Percentiles rank a stretch among this genome's conserved stretches.
Evolutionary conservation across 371 early-diverging fungal species (phyloP).

Genomic region (Actinomortierella wolfii): DNA sequence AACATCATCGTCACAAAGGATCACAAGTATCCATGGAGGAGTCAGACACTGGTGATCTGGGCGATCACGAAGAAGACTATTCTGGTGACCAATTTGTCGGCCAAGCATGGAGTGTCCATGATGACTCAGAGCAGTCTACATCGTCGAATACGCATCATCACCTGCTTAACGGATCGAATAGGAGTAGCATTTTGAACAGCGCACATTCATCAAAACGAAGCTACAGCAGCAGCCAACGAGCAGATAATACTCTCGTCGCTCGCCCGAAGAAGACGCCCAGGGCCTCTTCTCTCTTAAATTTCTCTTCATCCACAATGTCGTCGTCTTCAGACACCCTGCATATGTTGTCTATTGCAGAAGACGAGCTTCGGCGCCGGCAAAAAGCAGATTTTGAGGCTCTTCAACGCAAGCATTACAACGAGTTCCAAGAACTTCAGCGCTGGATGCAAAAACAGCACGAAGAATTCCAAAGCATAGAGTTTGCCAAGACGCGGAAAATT

Average conservation of each 20-base stretch:
- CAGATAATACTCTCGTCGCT: too few relatives aligned
- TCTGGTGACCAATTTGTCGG: conserved; percentile 25
- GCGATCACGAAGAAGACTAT: not conserved
- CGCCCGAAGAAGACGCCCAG: too few relatives aligned
- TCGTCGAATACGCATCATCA: too few relatives aligned
- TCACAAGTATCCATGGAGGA: not conserved
- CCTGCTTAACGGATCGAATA: too few relatives aligned
- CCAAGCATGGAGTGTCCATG: conserved; percentile 40
- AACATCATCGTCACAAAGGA: not conserved
- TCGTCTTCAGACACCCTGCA: too few relatives aligned
- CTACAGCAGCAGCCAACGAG: too few relatives aligned
- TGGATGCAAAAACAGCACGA: conserved; percentile 14
- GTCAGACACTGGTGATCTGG: not conserved
- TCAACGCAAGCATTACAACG: conserved; percentile 35
- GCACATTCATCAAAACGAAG: too few relatives aligned
- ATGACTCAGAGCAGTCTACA: not conserved
- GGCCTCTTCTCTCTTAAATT: too few relatives aligned
- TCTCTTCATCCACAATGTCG: too few relatives aligned
- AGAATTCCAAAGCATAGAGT: conserved; percentile 30
- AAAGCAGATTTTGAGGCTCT: conserved; percentile 35
- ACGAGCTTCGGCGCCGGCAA: conserved; percentile 30
- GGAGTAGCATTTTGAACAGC: too few relatives aligned
- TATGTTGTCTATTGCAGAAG: not conserved
- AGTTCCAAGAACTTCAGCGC: conserved; percentile 30
- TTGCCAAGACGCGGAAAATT: conserved; percentile 12